These are phyloP conservation scores for Nannizzia gypsea DNA, from an alignment of 2,329 filamentous ascomycete species.

Conservation along the genomic window DNA sequence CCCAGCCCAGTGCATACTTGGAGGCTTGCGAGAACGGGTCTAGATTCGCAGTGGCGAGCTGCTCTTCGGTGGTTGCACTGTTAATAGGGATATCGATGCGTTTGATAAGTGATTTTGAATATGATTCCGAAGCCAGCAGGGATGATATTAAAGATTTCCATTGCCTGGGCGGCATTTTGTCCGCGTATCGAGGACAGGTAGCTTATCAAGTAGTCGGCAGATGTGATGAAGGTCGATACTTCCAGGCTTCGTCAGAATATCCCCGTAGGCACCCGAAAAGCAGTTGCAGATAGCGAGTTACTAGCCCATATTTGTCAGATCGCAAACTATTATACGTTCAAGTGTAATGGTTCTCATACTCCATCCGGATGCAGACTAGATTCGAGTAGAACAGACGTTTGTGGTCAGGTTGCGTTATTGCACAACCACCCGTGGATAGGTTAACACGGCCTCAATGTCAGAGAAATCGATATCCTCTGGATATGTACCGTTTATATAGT, in stretches of 20 bases:
- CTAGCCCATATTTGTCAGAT: background rate
- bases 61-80: slow-evolving; percentile 42
- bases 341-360: background rate
- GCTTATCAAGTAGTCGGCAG: background rate
- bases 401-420: background rate
- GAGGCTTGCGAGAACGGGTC: slow-evolving; percentile 74
- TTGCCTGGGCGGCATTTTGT: background rate
- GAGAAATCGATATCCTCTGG: background rate
- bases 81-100: slow-evolving; percentile 48
- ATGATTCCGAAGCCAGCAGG: background rate
- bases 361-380: background rate
- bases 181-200: background rate
- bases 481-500: background rate
- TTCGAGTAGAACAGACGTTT: background rate
- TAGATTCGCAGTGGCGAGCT: slow-evolving; percentile 44
- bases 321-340: background rate
- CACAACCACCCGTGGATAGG: background rate
- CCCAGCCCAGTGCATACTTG: slow-evolving; percentile 79
- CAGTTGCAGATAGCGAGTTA: background rate
- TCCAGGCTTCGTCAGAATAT: background rate
- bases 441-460: background rate
- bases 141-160: background rate
- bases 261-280: background rate
- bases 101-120: slow-evolving; percentile 27
- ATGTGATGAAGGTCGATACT: no score